Evolutionary conservation across 202 grass and related monocot species (phyloP), one percentile per base, ranked within the genome.

Genomic region (Schoenoplectus triqueter): DNA sequence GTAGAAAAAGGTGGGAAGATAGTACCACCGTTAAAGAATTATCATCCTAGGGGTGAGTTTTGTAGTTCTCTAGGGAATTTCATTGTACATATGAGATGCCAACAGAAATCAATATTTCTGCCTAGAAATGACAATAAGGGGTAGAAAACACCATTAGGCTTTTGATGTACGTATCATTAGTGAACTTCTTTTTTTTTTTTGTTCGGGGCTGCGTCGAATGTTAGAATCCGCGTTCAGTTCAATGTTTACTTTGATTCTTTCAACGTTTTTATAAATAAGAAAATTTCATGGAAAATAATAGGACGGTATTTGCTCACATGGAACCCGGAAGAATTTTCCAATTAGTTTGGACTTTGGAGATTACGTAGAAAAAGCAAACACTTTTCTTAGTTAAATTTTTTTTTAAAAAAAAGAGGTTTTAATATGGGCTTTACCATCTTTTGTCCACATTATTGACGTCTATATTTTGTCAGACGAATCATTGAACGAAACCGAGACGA

Each of bases 1-100:
- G 76, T 90, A 87, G 77, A 79, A 78, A 62, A 59, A 85, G 88
- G 91, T 90, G 91, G 91, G 89, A 93, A 91, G 85, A 77, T 69
- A 91, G 91, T 93, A 93, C 89, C 87, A 84, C 91, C 77, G 3
- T 80, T 45, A 64, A 81, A 92, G 63, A 78, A 79, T 92, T 11
- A 10, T 83, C 54, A 85, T 46, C 5, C 70, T 88, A 90, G 77
- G 87, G 85, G 44, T 91, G 87, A 91, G 82, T 93, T 93, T 97
- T 97, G 91, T 97, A 93, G 87, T 68, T 47, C 68, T 82, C 51
- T 87, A 91, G 91, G 84, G 74, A 85, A 89, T 90, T 87, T 92
- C 78, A 82, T 44, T 90, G 91, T 93, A 93, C 84, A 93, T 97
- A 92, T 82, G 94, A 97, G 94, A 90, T 90, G 78, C 82, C 86